Conservation (phyloP, 2,329 filamentous ascomycete genomes). For the Nothomitra cinnamomea region DNA sequence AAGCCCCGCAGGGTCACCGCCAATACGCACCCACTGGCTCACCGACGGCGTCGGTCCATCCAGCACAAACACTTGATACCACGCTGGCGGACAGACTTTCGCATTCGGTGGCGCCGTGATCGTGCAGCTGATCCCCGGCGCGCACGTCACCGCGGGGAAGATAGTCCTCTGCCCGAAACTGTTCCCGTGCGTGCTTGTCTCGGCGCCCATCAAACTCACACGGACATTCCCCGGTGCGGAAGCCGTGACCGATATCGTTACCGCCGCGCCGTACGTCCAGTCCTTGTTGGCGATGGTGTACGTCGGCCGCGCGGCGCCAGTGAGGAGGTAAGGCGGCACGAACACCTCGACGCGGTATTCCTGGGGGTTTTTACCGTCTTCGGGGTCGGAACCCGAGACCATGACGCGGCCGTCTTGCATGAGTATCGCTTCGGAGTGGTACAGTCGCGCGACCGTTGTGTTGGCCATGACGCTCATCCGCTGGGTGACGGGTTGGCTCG, state of each 20-base stretch:
- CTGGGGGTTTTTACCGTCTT: constrained; percentile 32
- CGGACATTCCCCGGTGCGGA: no score
- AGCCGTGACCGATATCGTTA: no score
- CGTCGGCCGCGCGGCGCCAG: constrained; percentile 31
- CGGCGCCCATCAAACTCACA: constrained; percentile 6
- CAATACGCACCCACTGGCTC: constrained; percentile 47
- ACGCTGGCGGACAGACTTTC: constrained; percentile 42
- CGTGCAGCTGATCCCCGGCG: constrained; percentile 28
- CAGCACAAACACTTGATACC: constrained; percentile 47
- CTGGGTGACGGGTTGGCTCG: constrained; percentile 33
- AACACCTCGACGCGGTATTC: constrained; percentile 52
- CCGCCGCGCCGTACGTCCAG: constrained; percentile 31
- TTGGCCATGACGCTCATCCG: constrained; percentile 48
- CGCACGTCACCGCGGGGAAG: constrained; percentile 36
- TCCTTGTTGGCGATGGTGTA: constrained; percentile 37
- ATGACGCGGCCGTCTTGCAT: constrained; percentile 47
- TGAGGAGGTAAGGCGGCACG: constrained; percentile 42
- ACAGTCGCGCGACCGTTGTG: constrained; percentile 45
- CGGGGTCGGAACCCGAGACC: constrained; percentile 38
- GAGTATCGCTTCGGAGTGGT: constrained; percentile 47
- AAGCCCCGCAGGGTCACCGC: constrained; percentile 42
- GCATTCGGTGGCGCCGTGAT: constrained; percentile 38
- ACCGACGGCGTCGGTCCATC: constrained; percentile 42
- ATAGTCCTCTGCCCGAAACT: constrained; percentile 49
- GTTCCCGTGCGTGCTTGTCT: constrained; percentile 42